These are phyloP conservation scores for Boletus edulis DNA, from an alignment of 768 basidiomycete species.

Conservation along the genomic window DNA sequence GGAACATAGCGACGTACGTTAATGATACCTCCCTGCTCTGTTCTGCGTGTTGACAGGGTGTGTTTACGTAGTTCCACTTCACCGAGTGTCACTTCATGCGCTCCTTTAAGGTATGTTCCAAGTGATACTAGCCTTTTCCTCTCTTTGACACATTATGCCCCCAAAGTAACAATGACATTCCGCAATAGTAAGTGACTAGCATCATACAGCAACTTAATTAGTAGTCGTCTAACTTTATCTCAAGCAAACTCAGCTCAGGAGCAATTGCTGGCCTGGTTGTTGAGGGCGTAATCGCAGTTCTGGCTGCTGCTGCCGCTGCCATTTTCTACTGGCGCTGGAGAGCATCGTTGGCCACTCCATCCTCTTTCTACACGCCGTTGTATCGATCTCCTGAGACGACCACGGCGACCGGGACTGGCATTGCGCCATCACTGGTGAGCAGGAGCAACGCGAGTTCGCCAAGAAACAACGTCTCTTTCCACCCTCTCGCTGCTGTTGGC, in stretches of 20 bases:
- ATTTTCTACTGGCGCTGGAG: constrained; percentile 27
- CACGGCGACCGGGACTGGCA: constrained; percentile 1
- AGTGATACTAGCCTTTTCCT: not conserved
- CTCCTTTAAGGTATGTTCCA: constrained; percentile 6
- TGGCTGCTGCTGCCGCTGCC: constrained; percentile 12
- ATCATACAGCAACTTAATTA: not conserved
- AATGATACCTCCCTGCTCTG: not conserved
- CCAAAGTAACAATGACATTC: not conserved
- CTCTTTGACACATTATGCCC: not conserved
- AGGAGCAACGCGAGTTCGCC: not conserved
- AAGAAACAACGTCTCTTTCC: not conserved
- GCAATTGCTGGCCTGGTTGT: constrained; percentile 24
- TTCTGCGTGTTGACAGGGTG: not conserved
- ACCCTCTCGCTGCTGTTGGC: not conserved
- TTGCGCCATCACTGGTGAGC: constrained; percentile 7
- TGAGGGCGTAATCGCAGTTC: constrained; percentile 8
- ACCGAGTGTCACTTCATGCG: not conserved
- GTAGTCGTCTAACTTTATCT: not conserved
- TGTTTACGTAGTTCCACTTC: not conserved
- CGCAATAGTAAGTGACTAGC: constrained; percentile 13
- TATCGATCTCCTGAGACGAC: constrained; percentile 3
- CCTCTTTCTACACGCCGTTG: not conserved
- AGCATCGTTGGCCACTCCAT: not conserved
- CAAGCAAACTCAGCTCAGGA: constrained; percentile 20
- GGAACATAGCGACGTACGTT: constrained; percentile 17